These are phyloP conservation scores for Cruciata laevipes DNA, from an alignment of 257 asterid genomes.

Conservation along the genomic window DNA sequence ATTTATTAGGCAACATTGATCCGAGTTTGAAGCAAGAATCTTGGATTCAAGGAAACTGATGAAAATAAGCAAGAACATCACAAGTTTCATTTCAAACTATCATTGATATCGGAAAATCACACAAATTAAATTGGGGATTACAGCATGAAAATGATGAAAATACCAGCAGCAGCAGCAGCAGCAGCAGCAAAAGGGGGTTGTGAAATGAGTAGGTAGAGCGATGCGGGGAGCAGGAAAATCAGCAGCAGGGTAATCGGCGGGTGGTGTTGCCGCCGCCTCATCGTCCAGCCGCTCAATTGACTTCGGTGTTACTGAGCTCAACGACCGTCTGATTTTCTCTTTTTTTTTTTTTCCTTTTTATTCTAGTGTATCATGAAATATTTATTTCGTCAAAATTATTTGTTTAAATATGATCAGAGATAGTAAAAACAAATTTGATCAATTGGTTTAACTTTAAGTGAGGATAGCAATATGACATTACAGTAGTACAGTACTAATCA, in stretches of 20 bases:
- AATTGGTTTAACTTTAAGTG: no score
- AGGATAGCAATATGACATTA: no score
- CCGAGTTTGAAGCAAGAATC: not conserved
- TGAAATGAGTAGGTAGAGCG: constrained; percentile 9
- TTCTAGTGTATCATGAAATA: not conserved
- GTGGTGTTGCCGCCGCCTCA: constrained; percentile 8
- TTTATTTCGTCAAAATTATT: no score
- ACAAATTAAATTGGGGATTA: not conserved
- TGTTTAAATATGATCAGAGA: no score
- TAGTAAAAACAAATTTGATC: no score
- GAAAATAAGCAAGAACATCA: not conserved
- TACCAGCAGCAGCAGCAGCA: constrained; percentile 5
- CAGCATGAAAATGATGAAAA: not conserved
- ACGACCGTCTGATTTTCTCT: not conserved
- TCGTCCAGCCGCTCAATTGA: not conserved
- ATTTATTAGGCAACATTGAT: not conserved
- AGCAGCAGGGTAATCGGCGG: constrained; percentile 7
- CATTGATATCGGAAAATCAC: not conserved
- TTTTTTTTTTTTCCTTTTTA: not conserved
- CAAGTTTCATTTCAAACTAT: not conserved
- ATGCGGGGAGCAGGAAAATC: constrained; percentile 4
- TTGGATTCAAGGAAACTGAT: not conserved
- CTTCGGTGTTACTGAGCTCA: not conserved
- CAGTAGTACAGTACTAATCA: no score
- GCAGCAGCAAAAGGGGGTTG: constrained; percentile 18